Base-by-base conservation (phyloP, 306 rosid species). In the Cicer bijugum region DNA sequence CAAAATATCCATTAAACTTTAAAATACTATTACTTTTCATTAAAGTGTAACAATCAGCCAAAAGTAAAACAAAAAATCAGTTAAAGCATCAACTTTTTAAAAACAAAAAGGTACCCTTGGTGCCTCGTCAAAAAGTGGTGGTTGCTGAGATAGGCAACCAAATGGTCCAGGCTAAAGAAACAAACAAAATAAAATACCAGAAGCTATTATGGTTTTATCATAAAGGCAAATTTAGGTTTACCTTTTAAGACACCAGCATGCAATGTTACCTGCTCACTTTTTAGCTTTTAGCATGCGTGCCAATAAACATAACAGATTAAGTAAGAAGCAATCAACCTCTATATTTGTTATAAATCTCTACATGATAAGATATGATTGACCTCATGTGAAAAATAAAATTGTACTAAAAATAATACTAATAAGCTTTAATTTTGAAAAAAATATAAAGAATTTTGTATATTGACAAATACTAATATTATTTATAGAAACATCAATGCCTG, bases 181-280 rank as follows among this genome's bases (percentile, higher is more conserved):
- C 43, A 48, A 9, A 50, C 61, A 75, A 75, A 12, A 38, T 6
- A 19, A 65, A 64, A 3, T 20, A 23, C 11, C n/a, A n/a, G 35
- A 28, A 28, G 14, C 37, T 12, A 16, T 64, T 4, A 8, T 64
- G 60, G 37, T 60, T 59, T 45, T 74, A 46, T 11, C 60, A 4
- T 61, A 60, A 47, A 74, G 57, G 77, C 67, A 72, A 57, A 12
- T 42, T 57, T 57, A 72, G 67, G 78, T 75, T 50, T 74, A 12
- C 23, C 17, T 15, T 46, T 47, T 46, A 9, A 33, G 40, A 66
- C 42, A 67, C 57, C 20, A 23, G 33, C 33, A 23, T 46, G 33
- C 73, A 37, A 47, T 59, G 55, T 59, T 59, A 59, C 77, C 59
- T 59, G 69, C 59, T 60, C 20, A 60, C 78, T 58, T 58, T 74